Evolutionary conservation across 208 protist species (phyloP).

Genomic region (Acanthamoeba royreba): DNA sequence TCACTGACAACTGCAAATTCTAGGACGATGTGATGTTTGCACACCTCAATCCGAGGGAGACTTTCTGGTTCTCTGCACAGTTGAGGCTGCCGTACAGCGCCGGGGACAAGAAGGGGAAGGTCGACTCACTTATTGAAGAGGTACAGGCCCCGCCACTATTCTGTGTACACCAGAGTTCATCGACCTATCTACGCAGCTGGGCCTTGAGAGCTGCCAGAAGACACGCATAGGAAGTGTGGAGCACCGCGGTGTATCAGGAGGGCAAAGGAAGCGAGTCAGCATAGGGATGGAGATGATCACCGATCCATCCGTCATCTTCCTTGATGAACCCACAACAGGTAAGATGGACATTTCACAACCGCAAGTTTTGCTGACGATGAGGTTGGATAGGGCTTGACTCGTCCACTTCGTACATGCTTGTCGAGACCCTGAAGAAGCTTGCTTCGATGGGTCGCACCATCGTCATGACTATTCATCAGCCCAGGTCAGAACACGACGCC

Average conservation of each 20-base stretch:
- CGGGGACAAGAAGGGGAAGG: neutral
- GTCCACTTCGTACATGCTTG: neutral
- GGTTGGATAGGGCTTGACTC: neutral
- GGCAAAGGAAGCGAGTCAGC: slow-evolving; percentile 65
- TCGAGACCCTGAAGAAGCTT: neutral
- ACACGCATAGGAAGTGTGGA: slow-evolving; percentile 23
- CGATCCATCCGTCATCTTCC: slow-evolving; percentile 56
- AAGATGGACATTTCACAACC: neutral
- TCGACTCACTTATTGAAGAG: too few species aligned
- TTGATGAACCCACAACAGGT: slow-evolving; percentile 64
- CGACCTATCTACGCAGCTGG: neutral
- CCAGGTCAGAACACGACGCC: slow-evolving; percentile 52
- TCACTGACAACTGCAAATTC: neutral
- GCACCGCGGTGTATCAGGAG: slow-evolving; percentile 38
- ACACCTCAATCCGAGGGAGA: neutral
- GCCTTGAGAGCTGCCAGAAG: neutral
- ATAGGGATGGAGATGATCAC: slow-evolving; percentile 69
- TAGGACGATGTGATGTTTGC: neutral
- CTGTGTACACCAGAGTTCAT: neutral
- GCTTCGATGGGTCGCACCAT: slow-evolving; percentile 30
- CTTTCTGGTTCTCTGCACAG: neutral
- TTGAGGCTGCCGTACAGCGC: neutral
- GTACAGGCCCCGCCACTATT: too few species aligned
- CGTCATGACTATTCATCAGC: slow-evolving; percentile 67
- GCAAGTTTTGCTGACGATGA: neutral